phyloP scores from a whole-genome alignment of 2,329 filamentous ascomycete species.

The Cladobotryum protrusum region DNA sequence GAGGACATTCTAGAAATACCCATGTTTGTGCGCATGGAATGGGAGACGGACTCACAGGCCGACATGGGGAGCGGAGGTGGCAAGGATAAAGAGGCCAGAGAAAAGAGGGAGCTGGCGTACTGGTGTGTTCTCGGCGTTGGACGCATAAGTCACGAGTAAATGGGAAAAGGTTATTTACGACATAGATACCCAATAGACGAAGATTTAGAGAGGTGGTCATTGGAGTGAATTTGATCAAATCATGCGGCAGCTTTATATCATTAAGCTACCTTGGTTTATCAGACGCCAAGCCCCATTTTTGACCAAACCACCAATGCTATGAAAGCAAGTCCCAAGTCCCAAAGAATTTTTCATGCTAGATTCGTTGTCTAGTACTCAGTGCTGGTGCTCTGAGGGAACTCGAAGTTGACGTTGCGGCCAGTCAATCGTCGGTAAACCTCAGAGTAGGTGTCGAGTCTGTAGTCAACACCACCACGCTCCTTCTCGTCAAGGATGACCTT shows the following conservation, averaged over 20 bases:
- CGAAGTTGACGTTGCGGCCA: conserved; percentile 92
- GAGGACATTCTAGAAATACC: conserved; percentile 78
- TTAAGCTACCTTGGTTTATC: conserved; percentile 40
- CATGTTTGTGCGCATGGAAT: conserved; percentile 87
- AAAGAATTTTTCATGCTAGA: conserved; percentile 4
- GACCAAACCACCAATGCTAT: conserved; percentile 31
- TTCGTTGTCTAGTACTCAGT: conserved; percentile 48
- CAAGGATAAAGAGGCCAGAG: conserved; percentile 56
- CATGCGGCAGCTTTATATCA: conserved; percentile 37
- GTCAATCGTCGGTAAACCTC: conserved; percentile 99
- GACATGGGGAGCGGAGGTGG: conserved; percentile 52
- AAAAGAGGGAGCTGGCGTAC: conserved; percentile 85
- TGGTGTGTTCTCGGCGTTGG: conserved; percentile 92
- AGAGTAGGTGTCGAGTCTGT: conserved; percentile 98
- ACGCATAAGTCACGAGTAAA: conserved; percentile 55
- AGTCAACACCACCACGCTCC: conserved; percentile 98
- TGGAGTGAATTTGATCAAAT: conserved; percentile 26
- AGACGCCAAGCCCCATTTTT: conserved; percentile 44
- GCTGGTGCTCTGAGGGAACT: conserved; percentile 85
- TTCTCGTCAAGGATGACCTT: conserved; percentile 99
- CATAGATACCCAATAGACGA: conserved; percentile 25
- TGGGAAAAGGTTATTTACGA: conserved; percentile 1
- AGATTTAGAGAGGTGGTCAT: conserved; percentile 6
- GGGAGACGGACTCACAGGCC: conserved; percentile 66
- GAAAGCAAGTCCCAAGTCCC: conserved; percentile 26